phyloP scores from a whole-genome alignment of 805 yeast species.

The Lipomyces chichibuensis region DNA sequence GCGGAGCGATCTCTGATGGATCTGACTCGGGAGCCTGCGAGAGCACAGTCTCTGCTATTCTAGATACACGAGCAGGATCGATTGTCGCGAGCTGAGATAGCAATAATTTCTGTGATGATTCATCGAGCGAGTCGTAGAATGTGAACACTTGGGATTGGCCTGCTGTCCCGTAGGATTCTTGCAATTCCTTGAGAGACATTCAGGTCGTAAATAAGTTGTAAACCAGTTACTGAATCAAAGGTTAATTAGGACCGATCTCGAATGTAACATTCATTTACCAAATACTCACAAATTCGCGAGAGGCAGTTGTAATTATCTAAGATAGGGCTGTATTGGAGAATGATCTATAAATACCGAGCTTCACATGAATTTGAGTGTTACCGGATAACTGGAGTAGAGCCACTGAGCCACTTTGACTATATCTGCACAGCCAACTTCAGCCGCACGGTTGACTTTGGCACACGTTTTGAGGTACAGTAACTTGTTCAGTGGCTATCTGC shows the following conservation, averaged over 20 bases:
- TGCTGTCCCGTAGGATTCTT: conserved; percentile 40
- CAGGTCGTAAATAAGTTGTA: neutral
- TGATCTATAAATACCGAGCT: neutral
- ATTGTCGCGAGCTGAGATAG: conserved; percentile 44
- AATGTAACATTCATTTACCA: neutral
- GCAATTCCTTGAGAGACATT: conserved; percentile 15
- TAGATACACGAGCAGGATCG: conserved; percentile 44
- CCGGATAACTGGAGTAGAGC: no score
- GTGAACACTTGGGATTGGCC: conserved; percentile 50
- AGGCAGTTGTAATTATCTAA: neutral
- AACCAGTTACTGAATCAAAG: neutral
- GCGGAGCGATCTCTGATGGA: conserved; percentile 27
- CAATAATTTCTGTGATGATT: conserved; percentile 38
- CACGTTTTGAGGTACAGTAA: no score
- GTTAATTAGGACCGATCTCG: neutral
- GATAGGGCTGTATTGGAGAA: neutral
- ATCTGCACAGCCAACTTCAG: neutral
- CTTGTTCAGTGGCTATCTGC: no score
- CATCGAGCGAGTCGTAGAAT: conserved; percentile 44
- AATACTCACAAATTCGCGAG: neutral
- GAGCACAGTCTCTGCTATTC: conserved; percentile 40
- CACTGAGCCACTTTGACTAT: no score
- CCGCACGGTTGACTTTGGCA: neutral
- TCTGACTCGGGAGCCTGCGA: conserved; percentile 19
- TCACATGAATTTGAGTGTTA: neutral